Conservation (phyloP, 2,329 filamentous ascomycete species). For the Beauveria bassiana region DNA sequence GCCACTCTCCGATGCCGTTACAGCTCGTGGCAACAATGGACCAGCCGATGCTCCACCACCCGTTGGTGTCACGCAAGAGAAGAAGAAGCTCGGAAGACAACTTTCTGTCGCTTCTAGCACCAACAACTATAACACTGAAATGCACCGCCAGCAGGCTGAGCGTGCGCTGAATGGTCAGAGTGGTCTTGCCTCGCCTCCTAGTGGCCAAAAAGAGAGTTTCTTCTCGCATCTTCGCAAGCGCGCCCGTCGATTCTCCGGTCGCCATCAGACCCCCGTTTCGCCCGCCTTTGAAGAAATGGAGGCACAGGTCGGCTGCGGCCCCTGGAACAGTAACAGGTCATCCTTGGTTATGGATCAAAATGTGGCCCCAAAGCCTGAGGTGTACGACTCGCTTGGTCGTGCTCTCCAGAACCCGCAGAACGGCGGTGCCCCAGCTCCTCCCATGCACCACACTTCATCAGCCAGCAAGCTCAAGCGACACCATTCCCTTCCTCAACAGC, state of each 20-base stretch:
- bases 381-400: slow-evolving; percentile 54
- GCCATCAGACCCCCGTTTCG: slow-evolving; percentile 74
- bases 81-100: slow-evolving; percentile 94
- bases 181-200: slow-evolving; percentile 67
- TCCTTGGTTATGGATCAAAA: slow-evolving; percentile 68
- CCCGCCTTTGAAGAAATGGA: slow-evolving; percentile 81
- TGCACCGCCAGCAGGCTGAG: slow-evolving; percentile 86
- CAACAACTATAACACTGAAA: slow-evolving; percentile 86
- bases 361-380: slow-evolving; percentile 45
- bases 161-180: slow-evolving; percentile 77
- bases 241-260: slow-evolving; percentile 83
- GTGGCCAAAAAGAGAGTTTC: slow-evolving; percentile 86
- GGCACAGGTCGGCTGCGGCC: slow-evolving; percentile 83
- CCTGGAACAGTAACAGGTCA: slow-evolving; percentile 79
- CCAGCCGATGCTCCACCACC: slow-evolving; percentile 16
- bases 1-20: slow-evolving; percentile 89
- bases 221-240: slow-evolving; percentile 95
- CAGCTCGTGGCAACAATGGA: slow-evolving; percentile 72
- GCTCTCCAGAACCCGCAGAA: slow-evolving; percentile 45
- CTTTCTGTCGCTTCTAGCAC: slow-evolving; percentile 85
- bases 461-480: slow-evolving; percentile 54
- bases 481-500: slow-evolving; percentile 56
- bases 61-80: slow-evolving; percentile 45
- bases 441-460: slow-evolving; percentile 40
- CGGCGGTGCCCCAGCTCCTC: slow-evolving; percentile 37